Evolutionary conservation across 805 yeast species (phyloP).

Genomic region (Saturnispora zaruensis): DNA sequence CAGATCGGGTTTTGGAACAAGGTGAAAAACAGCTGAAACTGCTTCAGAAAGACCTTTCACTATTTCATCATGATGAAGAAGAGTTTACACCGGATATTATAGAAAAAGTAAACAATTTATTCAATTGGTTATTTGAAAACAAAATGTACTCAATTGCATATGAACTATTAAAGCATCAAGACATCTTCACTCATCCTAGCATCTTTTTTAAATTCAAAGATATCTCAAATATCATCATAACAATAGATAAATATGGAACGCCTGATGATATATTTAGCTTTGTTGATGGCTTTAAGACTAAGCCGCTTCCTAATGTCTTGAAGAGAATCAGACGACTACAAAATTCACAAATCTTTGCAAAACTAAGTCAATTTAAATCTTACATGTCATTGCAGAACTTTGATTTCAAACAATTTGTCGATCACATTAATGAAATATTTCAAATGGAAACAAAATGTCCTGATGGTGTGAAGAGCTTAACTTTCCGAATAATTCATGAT

Average conservation of each 20-base stretch:
- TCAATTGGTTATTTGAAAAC: conserved; percentile 19
- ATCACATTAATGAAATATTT: background rate
- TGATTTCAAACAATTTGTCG: background rate
- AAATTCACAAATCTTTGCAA: background rate
- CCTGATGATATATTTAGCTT: conserved; percentile 14
- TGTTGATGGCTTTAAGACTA: conserved; percentile 13
- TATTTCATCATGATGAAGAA: conserved; percentile 2
- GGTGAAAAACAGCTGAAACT: conserved; percentile 8
- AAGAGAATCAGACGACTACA: conserved; percentile 7
- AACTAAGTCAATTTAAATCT: conserved; percentile 5
- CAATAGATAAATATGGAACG: conserved; percentile 21
- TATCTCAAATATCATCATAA: conserved; percentile 11
- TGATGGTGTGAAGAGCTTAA: conserved; percentile 10
- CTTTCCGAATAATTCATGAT: background rate
- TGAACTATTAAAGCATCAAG: conserved; percentile 6
- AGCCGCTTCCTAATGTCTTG: conserved; percentile 9
- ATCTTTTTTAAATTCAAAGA: conserved; percentile 15
- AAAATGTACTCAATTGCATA: conserved; percentile 12
- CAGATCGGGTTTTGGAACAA: conserved; percentile 7
- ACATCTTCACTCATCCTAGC: conserved; percentile 2
- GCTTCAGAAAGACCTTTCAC: conserved; percentile 4
- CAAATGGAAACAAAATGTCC: background rate
- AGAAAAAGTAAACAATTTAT: conserved; percentile 13
- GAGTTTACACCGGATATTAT: conserved; percentile 11
- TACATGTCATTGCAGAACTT: background rate